Base-by-base conservation (phyloP, 441 rosid species). In the Monsonia emarginata region DNA sequence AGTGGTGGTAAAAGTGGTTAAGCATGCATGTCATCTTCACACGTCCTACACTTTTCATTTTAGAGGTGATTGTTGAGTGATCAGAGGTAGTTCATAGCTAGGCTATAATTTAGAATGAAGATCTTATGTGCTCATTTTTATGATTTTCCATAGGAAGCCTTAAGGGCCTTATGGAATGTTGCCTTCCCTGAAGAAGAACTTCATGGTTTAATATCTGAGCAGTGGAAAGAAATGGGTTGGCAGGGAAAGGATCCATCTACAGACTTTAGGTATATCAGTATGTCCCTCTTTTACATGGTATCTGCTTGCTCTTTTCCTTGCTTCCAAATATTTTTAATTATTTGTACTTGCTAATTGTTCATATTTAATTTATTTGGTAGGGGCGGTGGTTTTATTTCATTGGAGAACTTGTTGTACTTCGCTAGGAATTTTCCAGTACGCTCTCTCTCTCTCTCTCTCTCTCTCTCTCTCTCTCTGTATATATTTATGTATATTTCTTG, bases 221-320 rank as follows among this genome's bases (percentile, higher is more conserved):
- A 90, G 63, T 94, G 98, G 98, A 94, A 94, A 81, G 95, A 91
- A 9, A 94, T 94, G 98, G 98, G 97, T 54, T 94, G 98, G 98
- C 97, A 94, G 79, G 98, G 98, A 73, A 78, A 84, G 69, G 89
- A 90, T 85, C 98, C 98, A 63, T 87, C 98, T 21, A 94, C 97
- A 21, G 98, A 94, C 80, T 93, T 93, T 65, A 88, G 98, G 98
- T 92, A 66, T 46, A 18, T 0, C 31, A 2, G 3, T 42, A n/a
- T 42, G 66, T 62, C 63, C 42, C 31, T 46, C n/a, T 1, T 25
- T 25, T 9, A 26, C 10, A n/a, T 13, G 63, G 11, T 44, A 16
- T 10, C 52, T n/a, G 0, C 6, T 2, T 44, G n/a, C 52, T 0
- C 6, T n/a, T 44, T n/a, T 44, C 21, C 5, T 0, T 44, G 4